Evolutionary conservation across 768 basidiomycete species (phyloP), one percentile per base, ranked within the genome.

Genomic region (Termitomyces heimii): DNA sequence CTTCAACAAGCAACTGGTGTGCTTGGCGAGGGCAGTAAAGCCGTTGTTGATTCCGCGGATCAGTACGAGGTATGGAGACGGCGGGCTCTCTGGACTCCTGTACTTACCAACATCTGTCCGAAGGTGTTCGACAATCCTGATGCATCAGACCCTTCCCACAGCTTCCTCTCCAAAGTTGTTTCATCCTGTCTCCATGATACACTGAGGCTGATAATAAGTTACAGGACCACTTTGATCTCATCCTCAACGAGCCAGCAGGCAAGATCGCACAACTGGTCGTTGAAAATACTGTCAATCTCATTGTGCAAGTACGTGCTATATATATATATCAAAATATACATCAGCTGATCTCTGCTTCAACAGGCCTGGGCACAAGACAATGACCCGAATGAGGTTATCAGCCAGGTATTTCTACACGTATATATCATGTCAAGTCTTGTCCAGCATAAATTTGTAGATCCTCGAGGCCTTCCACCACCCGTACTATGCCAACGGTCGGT

Each of bases 231-330:
- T 88, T 89, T 63, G 81, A 75, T 5, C 77, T 87, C 43, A 84
- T 88, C 53, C 73, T 88, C 52, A 89, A 89, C 66, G 85, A 88
- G 64, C 86, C 88, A 0, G 88, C 88, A 12, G 87, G 88, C 4
- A 84, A 86, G 66, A 82, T 89, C 50, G 88, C 87, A 8, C 77
- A 82, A 64, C 68, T 86, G 28, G 79, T 91, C 14, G 86, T 88
- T 13, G 79, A 82, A 62, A 69, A 89, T 66, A 70, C 74, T 13
- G 84, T 86, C 53, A 79, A 79, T 53, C 70, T 82, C 26, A 79
- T 89, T 40, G 85, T 88, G 28, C 62, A 75, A 57, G 78, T 77
- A 34, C 35, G 72, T 61, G 37, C 12, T 39, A 28, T n/a, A 24
- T 47, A 26, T 20, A 4, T 29, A 39, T 24, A 28, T 42, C 29